Percentiles rank a stretch among this genome's conserved stretches.
phyloP scores from a whole-genome alignment of 768 basidiomycete species.

The Epithele typhae region DNA sequence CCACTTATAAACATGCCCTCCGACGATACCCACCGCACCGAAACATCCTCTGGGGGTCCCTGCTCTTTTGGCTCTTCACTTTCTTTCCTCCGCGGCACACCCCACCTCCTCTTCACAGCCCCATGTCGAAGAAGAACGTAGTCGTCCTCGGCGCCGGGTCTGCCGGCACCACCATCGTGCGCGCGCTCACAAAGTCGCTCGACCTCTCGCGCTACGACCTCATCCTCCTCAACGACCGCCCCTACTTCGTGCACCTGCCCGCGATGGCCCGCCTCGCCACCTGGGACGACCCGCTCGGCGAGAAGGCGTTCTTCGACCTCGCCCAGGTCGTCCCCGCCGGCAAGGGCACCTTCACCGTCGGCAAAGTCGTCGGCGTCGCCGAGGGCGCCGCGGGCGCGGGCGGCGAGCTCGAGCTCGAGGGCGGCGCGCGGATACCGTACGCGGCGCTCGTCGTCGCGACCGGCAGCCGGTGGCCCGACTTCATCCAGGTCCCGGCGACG shows the following conservation, averaged over 20 bases:
- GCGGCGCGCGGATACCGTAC: constrained; percentile 48
- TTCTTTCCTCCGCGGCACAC: neutral
- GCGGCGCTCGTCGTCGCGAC: constrained; percentile 56
- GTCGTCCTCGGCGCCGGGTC: constrained; percentile 58
- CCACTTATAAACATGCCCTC: too few species aligned
- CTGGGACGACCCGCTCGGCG: constrained; percentile 39
- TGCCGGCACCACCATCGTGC: constrained; percentile 43
- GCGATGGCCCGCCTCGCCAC: constrained; percentile 51
- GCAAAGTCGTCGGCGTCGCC: constrained; percentile 35
- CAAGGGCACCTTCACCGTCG: constrained; percentile 37
- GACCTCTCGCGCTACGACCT: constrained; percentile 44
- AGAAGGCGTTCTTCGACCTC: constrained; percentile 44
- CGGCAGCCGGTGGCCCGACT: constrained; percentile 52
- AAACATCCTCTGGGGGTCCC: neutral
- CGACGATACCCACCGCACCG: neutral
- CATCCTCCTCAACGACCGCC: constrained; percentile 48
- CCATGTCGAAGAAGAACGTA: constrained; percentile 26
- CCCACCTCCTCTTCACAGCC: neutral
- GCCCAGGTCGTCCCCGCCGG: constrained; percentile 44
- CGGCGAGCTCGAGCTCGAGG: constrained; percentile 47
- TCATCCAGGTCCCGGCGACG: constrained; percentile 39
- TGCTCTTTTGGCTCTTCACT: neutral
- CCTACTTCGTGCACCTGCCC: constrained; percentile 48
- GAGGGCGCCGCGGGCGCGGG: constrained; percentile 25
- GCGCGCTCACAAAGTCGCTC: constrained; percentile 47